Base-by-base conservation (phyloP, 352 stramenopile species). In the Globisporangium cylindrosporum region DNA sequence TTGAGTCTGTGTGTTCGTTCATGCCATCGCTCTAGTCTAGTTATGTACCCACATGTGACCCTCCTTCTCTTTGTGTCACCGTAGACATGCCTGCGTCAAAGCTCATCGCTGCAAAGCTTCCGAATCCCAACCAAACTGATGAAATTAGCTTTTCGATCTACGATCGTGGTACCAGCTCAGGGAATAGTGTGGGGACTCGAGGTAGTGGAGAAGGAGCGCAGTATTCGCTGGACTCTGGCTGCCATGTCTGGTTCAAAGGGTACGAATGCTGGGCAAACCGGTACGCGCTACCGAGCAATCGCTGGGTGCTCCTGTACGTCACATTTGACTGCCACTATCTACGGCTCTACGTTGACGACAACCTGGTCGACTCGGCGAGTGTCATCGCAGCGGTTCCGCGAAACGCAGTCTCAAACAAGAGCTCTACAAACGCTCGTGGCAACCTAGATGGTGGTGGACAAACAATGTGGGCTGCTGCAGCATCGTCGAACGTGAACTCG, bases 291-390 rank as follows among this genome's bases (percentile, higher is more conserved):
- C 83, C 81, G 0, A 82, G 71, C 32, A 83, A 84, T 59, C 79
- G 73, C 5, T 91, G 83, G 83, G 69, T 88, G 1, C 32, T 73
- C 9, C 65, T 91, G 29, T 65, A 59, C 27, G 66, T 88, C 20
- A 48, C 71, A 8, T 91, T 91, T 59, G 83, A 91, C 46, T 71
- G 72, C 2, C 69, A 65, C 24, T 88, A 79, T 59, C 70, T 91
- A 3, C 73, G 77, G 4, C 58, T 90, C 10, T 80, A 75, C 48
- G 70, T 90, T 49, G 78, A 90, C 60, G 62, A 73, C 3, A 48
- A 72, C 6, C 57, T 90, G 0, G 72, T 86, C 15, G 80, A 89
- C n/a, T 84, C 74, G n/a, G 78, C 81, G 4, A 58, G 74, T 46
- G 66, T 83, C 18, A 69, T 83, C 18, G 43, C 36, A 20, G 38